Base-by-base conservation (phyloP, 176 grass and related monocot species). In the Juncus inflexus region DNA sequence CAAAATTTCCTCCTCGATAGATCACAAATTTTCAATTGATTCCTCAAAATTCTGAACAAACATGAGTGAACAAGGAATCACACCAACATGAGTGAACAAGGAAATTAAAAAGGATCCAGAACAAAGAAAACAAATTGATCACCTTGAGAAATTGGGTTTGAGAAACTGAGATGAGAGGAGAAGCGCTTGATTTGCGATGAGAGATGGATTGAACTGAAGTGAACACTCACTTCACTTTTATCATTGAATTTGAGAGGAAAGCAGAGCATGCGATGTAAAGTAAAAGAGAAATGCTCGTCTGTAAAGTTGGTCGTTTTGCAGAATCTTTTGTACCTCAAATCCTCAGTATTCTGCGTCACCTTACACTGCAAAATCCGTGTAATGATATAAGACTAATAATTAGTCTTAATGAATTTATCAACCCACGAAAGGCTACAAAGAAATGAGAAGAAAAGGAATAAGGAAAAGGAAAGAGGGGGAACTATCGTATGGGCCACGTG, bases 281-380 rank as follows among this genome's bases (percentile, higher is more conserved):
- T 57, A 57, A 14, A 70, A 57, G 52, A 40, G 53, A 70, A 70
- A 59, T 70, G 67, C 67, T n/a, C 37, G 54, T 70, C 67, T 70
- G 67, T 50, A 59, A 70, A 70, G 67, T 70, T 58, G 11, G 38
- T 42, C 35, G 40, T 59, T 52, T 55, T 70, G 54, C 42, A 70
- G 38, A 58, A 58, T 54, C 36, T 41, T 70, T 70, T 35, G 67
- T 70, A 70, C 67, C 57, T 70, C 13, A 35, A 55, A 43, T 59
- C 3, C 14, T 42, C 41, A 55, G 42, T 70, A 15, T 28, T 58
- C n/a, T 42, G 28, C 28, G 52, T 10, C 53, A 14, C 3, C 57
- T 70, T 70, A 3, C 6, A 10, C 2, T 6, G 2, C 10, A 5
- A 2, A 37, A 28, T 4, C 42, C 67, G 1, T 70, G 67, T 70